Evolutionary conservation across 768 basidiomycete genomes (phyloP).

Genomic region (Mycena pura): DNA sequence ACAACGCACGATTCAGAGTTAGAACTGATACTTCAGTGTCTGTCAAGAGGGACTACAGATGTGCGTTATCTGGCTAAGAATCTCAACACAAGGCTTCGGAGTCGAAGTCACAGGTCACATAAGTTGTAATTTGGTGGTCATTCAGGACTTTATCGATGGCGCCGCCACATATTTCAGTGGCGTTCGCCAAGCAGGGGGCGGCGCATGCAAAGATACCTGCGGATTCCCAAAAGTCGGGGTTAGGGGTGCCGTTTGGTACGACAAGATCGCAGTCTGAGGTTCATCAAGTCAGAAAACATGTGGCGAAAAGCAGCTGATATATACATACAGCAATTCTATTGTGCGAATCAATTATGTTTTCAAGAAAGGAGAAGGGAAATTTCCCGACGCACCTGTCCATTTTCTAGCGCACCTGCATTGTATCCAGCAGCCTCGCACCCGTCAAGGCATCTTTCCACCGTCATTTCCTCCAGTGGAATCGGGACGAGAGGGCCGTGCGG

Average conservation of each 20-base stretch:
- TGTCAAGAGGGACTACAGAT: no score
- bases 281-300: not conserved
- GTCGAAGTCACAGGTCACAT: no score
- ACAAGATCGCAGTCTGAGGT: not conserved
- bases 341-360: not conserved
- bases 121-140: no score
- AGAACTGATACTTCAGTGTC: no score
- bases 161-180: constrained; percentile 28
- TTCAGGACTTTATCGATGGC: no score
- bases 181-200: constrained; percentile 28
- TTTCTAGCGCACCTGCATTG: constrained; percentile 26
- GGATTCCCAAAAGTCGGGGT: constrained; percentile 25
- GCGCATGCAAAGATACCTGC: constrained; percentile 13
- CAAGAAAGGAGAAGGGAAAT: not conserved
- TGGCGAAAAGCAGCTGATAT: not conserved
- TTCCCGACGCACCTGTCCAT: constrained; percentile 26
- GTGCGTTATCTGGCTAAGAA: no score
- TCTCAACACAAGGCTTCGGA: no score
- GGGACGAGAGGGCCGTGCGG: constrained; percentile 14
- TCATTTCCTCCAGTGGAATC: constrained; percentile 28
- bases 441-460: constrained; percentile 28
- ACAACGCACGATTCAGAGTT: no score
- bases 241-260: not conserved
- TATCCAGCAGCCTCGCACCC: constrained; percentile 25
- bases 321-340: not conserved